phyloP scores from a whole-genome alignment of 1,284 basidiomycete species.

The Cryptococcus amylolentus region DNA sequence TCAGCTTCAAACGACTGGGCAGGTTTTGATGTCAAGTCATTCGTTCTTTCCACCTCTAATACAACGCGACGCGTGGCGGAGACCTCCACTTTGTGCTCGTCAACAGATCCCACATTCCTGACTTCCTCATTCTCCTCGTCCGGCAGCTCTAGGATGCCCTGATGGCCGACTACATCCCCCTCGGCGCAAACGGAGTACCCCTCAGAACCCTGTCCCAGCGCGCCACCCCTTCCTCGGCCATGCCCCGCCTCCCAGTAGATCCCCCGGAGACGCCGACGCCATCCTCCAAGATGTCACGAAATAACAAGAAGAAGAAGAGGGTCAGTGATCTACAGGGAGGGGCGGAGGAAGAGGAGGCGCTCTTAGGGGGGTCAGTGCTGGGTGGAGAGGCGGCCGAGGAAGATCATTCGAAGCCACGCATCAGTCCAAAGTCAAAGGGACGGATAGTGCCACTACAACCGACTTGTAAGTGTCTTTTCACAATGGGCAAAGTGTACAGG shows the following conservation, averaged over 20 bases:
- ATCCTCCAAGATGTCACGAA: neutral
- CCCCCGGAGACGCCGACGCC: neutral
- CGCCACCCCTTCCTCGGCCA: conserved; percentile 2
- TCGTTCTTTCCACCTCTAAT: no score
- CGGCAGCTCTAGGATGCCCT: neutral
- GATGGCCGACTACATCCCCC: neutral
- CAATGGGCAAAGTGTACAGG: neutral
- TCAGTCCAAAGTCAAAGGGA: conserved; percentile 53
- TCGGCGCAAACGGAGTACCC: neutral
- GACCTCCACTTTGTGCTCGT: neutral
- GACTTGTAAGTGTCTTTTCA: conserved; percentile 54
- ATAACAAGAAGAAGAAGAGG: conserved; percentile 30
- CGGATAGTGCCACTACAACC: conserved; percentile 73
- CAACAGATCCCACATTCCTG: conserved; percentile 1
- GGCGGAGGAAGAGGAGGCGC: conserved; percentile 16
- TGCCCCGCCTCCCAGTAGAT: neutral
- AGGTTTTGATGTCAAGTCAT: no score
- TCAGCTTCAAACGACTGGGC: no score
- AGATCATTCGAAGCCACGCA: neutral
- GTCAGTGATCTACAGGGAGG: conserved; percentile 27
- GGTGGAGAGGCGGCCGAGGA: neutral
- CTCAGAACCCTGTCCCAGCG: conserved; percentile 21
- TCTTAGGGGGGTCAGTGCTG: conserved; percentile 13
- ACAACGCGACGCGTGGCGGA: no score
- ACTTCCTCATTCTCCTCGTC: neutral